Percentiles rank a stretch among this genome's conserved stretches.
phyloP scores from a whole-genome alignment of 345 rosid genomes.

The Cardamine resedifolia region DNA sequence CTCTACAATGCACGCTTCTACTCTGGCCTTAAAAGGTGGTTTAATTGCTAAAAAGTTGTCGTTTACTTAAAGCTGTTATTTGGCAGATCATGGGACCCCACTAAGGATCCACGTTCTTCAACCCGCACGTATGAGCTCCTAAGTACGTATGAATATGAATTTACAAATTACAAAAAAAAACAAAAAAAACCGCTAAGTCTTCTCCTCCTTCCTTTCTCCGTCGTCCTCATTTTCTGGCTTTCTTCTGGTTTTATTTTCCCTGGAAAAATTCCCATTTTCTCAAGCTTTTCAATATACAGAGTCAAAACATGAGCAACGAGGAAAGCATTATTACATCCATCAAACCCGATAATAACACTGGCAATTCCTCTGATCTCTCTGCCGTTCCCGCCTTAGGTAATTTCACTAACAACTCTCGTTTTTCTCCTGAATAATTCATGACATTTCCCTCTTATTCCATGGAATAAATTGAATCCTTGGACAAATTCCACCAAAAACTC shows the following conservation, averaged over 20 bases:
- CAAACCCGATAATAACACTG: background rate
- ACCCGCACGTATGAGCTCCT: conserved; percentile 5
- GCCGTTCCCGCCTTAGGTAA: conserved; percentile 18
- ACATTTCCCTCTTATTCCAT: background rate
- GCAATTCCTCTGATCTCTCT: conserved; percentile 21
- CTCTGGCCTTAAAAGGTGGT: background rate
- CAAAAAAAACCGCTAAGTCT: conserved; percentile 8
- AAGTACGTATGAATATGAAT: conserved; percentile 9
- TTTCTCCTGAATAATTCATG: background rate
- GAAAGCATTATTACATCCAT: conserved; percentile 20
- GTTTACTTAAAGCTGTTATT: background rate
- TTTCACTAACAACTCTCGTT: background rate
- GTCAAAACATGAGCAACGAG: conserved; percentile 27
- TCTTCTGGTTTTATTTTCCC: conserved; percentile 1
- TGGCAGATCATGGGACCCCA: conserved; percentile 20
- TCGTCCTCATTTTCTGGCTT: conserved; percentile 29
- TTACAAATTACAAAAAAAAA: background rate
- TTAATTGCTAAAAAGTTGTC: background rate
- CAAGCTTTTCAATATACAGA: background rate
- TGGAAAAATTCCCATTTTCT: background rate
- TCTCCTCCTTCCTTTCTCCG: conserved; percentile 32
- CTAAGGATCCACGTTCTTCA: conserved; percentile 28
- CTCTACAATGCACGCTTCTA: background rate
- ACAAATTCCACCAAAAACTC: background rate
- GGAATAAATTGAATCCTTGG: background rate